Evolutionary conservation across 176 grass and related monocot species (phyloP), one percentile per base, ranked within the genome.

Genomic region (Bothriochloa decipiens): DNA sequence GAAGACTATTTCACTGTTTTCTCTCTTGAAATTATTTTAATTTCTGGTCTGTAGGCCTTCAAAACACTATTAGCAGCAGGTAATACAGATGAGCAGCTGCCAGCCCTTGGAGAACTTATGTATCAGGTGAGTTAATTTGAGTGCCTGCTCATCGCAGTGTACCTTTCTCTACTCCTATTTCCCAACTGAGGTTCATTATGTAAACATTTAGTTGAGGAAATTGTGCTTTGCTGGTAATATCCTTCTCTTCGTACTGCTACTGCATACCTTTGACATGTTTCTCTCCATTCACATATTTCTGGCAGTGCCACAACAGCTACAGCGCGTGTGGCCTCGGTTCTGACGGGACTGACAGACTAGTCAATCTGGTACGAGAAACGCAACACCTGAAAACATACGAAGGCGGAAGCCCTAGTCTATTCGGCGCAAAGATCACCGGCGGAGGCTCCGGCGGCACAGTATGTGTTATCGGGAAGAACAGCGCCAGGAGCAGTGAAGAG

Each of bases 281-380:
- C 42, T 41, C 55, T 12, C 16, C 18, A 12, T 12, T 20, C 14
- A 12, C 68, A 49, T 83, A 1, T 58, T 82, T 33, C 41, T 76
- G 13, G 26, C 90, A 99, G 91, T 99, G 96, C 83, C 96, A 99
- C 68, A 91, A 94, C 68, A 99, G 96, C 82, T 99, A 99, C 70
- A 92, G 81, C 73, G 96, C 91, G 23, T 99, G 93, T 61, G 93
- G 90, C 41, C 89, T 99, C 53, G 96, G 93, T 53, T 99, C 96
- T 6, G 90, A 94, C 23, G 96, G 91, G 11, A 99, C 96, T 0
- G 91, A 93, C 37, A 79, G 81, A 52, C 65, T 96, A 42, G 94
- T 96, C 33, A 77, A 93, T 64, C 76, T 96, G 60, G 94, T 93
- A 22, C 86, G 93, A 87, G 94, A 93, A 89, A 82, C 93, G 68